phyloP scores from a whole-genome alignment of 257 asterid species.

The Solanum neorickii region DNA sequence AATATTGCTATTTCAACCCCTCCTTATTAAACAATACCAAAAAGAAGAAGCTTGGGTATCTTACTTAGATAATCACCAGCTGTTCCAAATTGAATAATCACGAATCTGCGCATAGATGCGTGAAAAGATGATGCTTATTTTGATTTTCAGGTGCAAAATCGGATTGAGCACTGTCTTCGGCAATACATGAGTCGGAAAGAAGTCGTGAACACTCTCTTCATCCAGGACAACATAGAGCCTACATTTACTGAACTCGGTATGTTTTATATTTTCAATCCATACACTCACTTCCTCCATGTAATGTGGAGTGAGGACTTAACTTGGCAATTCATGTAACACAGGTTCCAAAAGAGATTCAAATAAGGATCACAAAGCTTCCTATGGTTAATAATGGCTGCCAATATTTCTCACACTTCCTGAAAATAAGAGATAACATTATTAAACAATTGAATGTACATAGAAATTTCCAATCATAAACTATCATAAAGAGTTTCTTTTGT shows the following conservation, averaged over 20 bases:
- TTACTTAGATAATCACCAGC: not conserved
- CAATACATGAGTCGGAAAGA: slow-evolving; percentile 76
- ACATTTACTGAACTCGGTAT: slow-evolving; percentile 64
- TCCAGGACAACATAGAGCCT: slow-evolving; percentile 55
- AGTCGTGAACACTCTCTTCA: slow-evolving; percentile 38
- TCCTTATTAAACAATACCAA: not conserved
- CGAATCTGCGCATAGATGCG: not conserved
- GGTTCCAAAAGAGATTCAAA: not conserved
- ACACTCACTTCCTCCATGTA: not conserved
- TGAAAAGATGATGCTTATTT: not conserved
- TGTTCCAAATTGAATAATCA: not conserved
- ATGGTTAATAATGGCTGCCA: not conserved
- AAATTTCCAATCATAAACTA: not conserved
- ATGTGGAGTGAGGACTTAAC: not conserved
- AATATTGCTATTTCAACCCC: not conserved
- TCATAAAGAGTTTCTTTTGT: not conserved
- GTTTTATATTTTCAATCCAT: not conserved
- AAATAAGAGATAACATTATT: not conserved
- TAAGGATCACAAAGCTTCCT: not conserved
- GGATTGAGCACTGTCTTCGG: slow-evolving; percentile 61
- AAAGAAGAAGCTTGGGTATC: not conserved
- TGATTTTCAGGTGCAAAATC: slow-evolving; percentile 56
- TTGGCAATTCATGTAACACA: not conserved
- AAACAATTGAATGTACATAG: not conserved
- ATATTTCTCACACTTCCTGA: not conserved